Evolutionary conservation across 305 asterid species (phyloP).

Genomic region (Solanum aculeatissimum): DNA sequence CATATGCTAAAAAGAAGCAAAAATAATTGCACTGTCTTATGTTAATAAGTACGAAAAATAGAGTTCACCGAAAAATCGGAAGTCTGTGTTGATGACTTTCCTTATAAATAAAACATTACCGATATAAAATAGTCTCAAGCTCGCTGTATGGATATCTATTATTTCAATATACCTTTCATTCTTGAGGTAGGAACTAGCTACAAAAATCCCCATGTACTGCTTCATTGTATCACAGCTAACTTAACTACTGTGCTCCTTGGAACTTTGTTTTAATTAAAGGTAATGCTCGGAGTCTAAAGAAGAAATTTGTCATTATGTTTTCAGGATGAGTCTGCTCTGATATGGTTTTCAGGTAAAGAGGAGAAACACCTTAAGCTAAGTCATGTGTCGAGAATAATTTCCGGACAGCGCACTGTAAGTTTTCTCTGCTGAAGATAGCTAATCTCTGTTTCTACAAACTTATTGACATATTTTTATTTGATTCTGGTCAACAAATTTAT

Average conservation of each 20-base stretch:
- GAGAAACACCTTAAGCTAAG: constrained; percentile 96
- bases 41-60: neutral
- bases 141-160: neutral
- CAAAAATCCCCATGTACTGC: neutral
- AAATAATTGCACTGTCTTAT: neutral
- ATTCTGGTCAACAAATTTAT: neutral
- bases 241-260: neutral
- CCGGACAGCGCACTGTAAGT: constrained; percentile 98
- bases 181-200: neutral
- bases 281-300: neutral
- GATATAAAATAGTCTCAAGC: neutral
- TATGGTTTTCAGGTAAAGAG: constrained; percentile 99
- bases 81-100: neutral
- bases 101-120: neutral
- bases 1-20: neutral
- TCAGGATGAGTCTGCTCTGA: constrained; percentile 96
- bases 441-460: neutral
- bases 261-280: neutral
- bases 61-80: no score
- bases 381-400: constrained; percentile 87
- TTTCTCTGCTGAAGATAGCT: constrained; percentile 8
- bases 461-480: neutral
- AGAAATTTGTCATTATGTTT: constrained; percentile 7
- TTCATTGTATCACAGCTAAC: neutral
- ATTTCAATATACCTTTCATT: neutral